Evolutionary conservation across 768 basidiomycete genomes (phyloP).

Genomic region (Glaciozyma antarctica): DNA sequence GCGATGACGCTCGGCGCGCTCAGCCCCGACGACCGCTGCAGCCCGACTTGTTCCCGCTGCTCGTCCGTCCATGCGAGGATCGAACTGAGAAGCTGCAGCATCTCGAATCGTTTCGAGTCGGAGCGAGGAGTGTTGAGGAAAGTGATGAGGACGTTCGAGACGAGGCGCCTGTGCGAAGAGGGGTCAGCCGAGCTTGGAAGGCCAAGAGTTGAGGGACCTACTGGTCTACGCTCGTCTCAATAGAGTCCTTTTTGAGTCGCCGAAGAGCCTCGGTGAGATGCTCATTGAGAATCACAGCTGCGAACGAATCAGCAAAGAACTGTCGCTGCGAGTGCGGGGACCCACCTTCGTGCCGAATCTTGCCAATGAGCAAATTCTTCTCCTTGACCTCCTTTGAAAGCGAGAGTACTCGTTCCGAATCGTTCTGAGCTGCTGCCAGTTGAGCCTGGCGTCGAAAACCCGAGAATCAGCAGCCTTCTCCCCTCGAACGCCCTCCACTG

Average conservation of each 20-base stretch:
- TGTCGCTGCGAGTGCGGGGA: constrained; percentile 15
- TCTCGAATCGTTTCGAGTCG: constrained; percentile 93
- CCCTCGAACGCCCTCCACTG: background rate
- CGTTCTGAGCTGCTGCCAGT: constrained; percentile 62
- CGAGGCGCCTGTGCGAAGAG: constrained; percentile 52
- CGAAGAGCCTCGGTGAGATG: constrained; percentile 97
- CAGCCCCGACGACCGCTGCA: constrained; percentile 38
- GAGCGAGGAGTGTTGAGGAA: constrained; percentile 84
- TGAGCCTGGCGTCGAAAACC: constrained; percentile 48
- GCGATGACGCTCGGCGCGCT: constrained; percentile 23
- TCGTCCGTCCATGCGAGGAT: constrained; percentile 86
- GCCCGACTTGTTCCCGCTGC: constrained; percentile 83
- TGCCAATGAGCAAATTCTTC: constrained; percentile 88
- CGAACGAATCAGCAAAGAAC: background rate
- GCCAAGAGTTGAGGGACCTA: constrained; percentile 21
- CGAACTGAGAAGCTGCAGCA: constrained; percentile 76
- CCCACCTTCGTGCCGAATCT: constrained; percentile 85
- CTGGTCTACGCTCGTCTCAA: constrained; percentile 77
- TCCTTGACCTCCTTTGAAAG: constrained; percentile 89
- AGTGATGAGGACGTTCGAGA: constrained; percentile 83
- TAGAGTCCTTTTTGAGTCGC: constrained; percentile 71
- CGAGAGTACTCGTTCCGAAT: constrained; percentile 56
- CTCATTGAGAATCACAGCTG: constrained; percentile 93
- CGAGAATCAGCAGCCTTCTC: background rate
- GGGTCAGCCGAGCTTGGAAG: background rate